phyloP scores from a whole-genome alignment of 257 asterid species.

The Orobanche coerulescens region DNA sequence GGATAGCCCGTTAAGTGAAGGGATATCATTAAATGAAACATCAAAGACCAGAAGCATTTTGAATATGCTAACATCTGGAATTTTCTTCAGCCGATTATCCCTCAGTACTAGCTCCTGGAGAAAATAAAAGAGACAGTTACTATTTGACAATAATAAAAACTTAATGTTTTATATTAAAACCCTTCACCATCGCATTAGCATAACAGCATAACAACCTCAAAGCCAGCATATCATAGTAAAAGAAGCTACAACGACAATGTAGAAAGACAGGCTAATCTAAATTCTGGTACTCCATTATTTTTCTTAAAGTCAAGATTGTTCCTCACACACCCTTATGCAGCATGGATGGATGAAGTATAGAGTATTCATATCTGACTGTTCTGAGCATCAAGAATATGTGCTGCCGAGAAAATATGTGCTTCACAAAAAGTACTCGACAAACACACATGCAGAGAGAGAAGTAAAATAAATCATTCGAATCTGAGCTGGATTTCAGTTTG shows the following conservation, averaged over 20 bases:
- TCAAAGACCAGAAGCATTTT: slow-evolving; percentile 74
- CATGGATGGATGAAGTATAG: neutral
- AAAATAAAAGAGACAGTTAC: neutral
- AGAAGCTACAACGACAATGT: slow-evolving; percentile 1
- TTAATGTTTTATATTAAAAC: neutral
- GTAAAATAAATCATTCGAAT: neutral
- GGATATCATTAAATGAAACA: slow-evolving; percentile 80
- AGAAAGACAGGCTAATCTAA: neutral
- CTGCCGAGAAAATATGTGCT: neutral
- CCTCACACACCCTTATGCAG: neutral
- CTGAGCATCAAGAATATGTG: neutral
- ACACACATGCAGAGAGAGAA: neutral
- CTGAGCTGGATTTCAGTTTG: neutral
- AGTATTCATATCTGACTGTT: neutral
- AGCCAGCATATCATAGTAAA: slow-evolving; percentile 7
- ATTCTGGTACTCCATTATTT: neutral
- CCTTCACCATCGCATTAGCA: slow-evolving; percentile 1
- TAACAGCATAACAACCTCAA: neutral
- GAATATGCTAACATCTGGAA: slow-evolving; percentile 82
- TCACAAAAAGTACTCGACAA: neutral
- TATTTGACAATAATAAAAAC: slow-evolving; percentile 8
- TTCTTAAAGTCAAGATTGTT: slow-evolving; percentile 2
- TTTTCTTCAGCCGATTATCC: slow-evolving; percentile 85
- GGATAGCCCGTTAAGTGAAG: slow-evolving; percentile 62
- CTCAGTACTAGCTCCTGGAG: slow-evolving; percentile 79